Conservation (phyloP, 192 early-diverging fungal species). For the Phycomyces nitens region DNA sequence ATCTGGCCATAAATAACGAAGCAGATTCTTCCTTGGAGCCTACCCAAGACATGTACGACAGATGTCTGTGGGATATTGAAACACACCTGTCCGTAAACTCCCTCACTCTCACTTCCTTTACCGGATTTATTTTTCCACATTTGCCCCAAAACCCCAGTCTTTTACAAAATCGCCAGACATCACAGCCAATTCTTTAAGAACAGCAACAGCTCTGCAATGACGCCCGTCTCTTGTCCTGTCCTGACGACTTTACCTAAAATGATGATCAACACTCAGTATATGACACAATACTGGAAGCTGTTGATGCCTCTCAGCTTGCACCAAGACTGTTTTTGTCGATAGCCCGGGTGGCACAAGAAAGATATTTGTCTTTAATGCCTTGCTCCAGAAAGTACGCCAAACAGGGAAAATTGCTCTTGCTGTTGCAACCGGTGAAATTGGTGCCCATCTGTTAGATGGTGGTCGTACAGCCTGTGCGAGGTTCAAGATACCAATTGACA, state of each 20-base stretch:
- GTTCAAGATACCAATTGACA: no score
- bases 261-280: not conserved
- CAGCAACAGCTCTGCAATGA: no score
- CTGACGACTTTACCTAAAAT: not conserved
- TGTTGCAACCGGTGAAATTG: no score
- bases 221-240: not conserved
- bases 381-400: not conserved
- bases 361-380: not conserved
- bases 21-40: not conserved
- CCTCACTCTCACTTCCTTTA: not conserved
- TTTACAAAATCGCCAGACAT: no score
- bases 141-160: not conserved
- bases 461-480: no score
- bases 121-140: not conserved
- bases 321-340: slow-evolving; percentile 1
- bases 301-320: not conserved
- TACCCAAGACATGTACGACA: not conserved
- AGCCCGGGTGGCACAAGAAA: not conserved
- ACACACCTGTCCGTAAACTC: not conserved
- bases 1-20: not conserved
- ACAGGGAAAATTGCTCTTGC: not conserved
- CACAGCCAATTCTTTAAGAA: no score
- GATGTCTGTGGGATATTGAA: not conserved
- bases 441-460: no score
- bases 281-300: not conserved